Evolutionary conservation across 345 rosid genomes (phyloP), one percentile per base, ranked within the genome.

Genomic region (Ceriops zippeliana): DNA sequence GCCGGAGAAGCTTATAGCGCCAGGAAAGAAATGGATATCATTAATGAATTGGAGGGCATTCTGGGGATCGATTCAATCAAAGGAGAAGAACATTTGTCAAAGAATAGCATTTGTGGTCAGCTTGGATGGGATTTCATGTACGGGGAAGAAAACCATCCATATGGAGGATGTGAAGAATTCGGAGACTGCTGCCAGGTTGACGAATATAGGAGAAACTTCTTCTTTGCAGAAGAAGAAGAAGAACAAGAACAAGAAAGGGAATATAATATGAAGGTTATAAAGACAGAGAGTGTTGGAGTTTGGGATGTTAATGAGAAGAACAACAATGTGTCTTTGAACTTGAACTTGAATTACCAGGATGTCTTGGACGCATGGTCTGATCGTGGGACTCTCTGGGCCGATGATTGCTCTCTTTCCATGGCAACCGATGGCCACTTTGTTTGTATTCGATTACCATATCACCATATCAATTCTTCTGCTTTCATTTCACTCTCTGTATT

Each of bases 281-380:
- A 83, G 75, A 74, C 67, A 62, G 85, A 81, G 67, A 71, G 74
- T 57, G 13, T 68, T 16, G 76, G 77, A 9, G 67, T 82, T 57
- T 76, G 79, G 81, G 83, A 85, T 74, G 78, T 68, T 16, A 79
- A 78, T 15, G 77, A 73, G 69, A 65, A 72, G 28, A 78, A 80
- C 7, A 75, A 72, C n/a, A 78, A 58, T 52, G 68, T 71, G 32
- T 75, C 77, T 67, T 74, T 86, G 82, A 84, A 84, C 65, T 70
- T 88, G 83, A 90, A 86, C 63, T 73, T 88, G 80, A 88, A 90
- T 77, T 88, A 90, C 81, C 86, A 88, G 78, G 82, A 86, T 46
- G 90, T 85, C 13, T 70, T 90, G 75, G 86, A 84, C 71, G 91
- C 92, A 24, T 88, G 93, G 91, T 85, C 81, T 34, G 87, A 88